Conservation (phyloP, 306 rosid genomes). For the Heteromeles arbutifolia region DNA sequence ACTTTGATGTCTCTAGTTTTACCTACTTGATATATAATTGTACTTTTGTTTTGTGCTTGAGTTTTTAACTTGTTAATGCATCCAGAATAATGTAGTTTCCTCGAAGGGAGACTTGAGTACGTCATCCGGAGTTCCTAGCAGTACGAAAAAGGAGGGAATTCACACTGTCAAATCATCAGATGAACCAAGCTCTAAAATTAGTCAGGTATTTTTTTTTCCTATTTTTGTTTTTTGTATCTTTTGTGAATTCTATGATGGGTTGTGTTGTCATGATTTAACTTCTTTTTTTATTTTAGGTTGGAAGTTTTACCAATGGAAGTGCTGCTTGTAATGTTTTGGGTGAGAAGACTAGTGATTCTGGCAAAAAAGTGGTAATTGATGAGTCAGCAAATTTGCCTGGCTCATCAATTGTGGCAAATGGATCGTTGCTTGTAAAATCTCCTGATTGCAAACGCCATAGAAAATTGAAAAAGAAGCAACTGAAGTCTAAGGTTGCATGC, state of each 20-base stretch:
- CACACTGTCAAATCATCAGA: slow-evolving; percentile 14
- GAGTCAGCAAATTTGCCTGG: slow-evolving; percentile 24
- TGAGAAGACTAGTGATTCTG: slow-evolving; percentile 22
- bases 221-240: not conserved
- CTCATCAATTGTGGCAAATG: slow-evolving; percentile 9
- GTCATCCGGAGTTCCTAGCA: slow-evolving; percentile 8
- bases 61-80: slow-evolving; percentile 7
- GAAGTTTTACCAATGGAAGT: slow-evolving; percentile 5
- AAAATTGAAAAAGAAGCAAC: slow-evolving; percentile 43
- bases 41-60: slow-evolving; percentile 14
- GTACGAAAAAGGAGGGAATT: slow-evolving; percentile 17
- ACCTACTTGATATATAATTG: not conserved
- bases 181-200: slow-evolving; percentile 18
- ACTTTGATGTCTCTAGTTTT: not conserved
- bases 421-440: slow-evolving; percentile 17
- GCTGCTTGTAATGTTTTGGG: slow-evolving; percentile 21
- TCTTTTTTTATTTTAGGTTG: slow-evolving; percentile 35
- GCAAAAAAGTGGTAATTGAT: slow-evolving; percentile 19
- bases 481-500: slow-evolving; percentile 33
- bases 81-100: slow-evolving; percentile 21
- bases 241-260: not conserved
- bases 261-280: slow-evolving; percentile 3
- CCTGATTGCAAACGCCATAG: slow-evolving; percentile 27
- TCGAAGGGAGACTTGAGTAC: not conserved
- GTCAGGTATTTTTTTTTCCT: slow-evolving; percentile 23